A percentile compares a stretch with the other conserved stretches of the same genome.
Evolutionary conservation across 371 early-diverging fungal species (phyloP).

Genomic region (Syncephalastrum racemosum): DNA sequence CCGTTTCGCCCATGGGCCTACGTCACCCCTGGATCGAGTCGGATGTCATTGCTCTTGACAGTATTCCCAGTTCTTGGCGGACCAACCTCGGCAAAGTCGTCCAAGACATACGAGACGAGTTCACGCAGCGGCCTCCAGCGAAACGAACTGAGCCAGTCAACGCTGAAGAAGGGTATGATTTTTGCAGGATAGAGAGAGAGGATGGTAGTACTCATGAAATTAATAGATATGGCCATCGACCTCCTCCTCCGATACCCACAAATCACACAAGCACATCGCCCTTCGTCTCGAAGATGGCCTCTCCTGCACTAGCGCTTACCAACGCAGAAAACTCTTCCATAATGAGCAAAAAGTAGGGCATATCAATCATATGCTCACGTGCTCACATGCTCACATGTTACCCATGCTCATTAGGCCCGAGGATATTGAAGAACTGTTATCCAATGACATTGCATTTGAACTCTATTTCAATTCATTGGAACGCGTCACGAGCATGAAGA

Average conservation of each 20-base stretch:
- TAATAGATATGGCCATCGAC: conserved; percentile 38
- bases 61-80: conserved; percentile 14
- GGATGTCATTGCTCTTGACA: conserved; percentile 46
- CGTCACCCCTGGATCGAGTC: conserved; percentile 59
- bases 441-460: conserved; percentile 56
- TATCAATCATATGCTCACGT: background rate
- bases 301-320: conserved; percentile 5
- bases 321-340: conserved; percentile 17
- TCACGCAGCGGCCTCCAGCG: conserved; percentile 40
- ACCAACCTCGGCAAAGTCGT: conserved; percentile 50
- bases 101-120: conserved; percentile 54
- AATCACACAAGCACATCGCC: conserved; percentile 6
- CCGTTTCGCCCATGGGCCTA: conserved; percentile 53
- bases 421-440: conserved; percentile 51
- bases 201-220: background rate
- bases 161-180: conserved; percentile 24
- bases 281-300: conserved; percentile 1
- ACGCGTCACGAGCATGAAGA: conserved; percentile 49
- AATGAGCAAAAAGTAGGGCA: conserved; percentile 26
- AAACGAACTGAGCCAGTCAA: conserved; percentile 28
- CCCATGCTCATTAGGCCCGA: conserved; percentile 38
- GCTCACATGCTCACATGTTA: conserved; percentile 20
- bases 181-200: background rate
- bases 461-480: conserved; percentile 56
- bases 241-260: conserved; percentile 47